Base-by-base conservation (phyloP, 345 rosid species). In the Orychophragmus violaceus region DNA sequence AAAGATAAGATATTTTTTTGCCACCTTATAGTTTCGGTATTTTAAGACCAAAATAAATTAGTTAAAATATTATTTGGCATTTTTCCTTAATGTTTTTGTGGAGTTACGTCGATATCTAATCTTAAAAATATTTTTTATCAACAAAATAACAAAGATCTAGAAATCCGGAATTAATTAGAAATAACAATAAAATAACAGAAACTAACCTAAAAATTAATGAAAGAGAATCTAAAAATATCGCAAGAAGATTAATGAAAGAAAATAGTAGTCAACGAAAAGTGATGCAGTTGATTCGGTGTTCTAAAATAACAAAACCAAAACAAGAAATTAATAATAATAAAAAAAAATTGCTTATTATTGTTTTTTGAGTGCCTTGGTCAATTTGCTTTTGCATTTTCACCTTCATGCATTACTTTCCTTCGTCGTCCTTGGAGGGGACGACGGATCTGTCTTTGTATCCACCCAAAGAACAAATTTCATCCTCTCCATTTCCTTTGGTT, bases 351-450 rank as follows among this genome's bases (percentile, higher is more conserved):
- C 33, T 52, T 39, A 51, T 17, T 42, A 51, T 59, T 66, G 59
- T 66, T 52, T 72, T 60, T 66, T 39, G 62, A 12, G 49, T 66
- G 21, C 14, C 50, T 9, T 44, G 18, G 4, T 28, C 60, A 49
- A 59, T 17, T 58, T 51, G 11, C 21, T 59, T 74, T 60, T 66
- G 12, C 77, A 36, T 74, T 52, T 60, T 66, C 62, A 51, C 13
- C 63, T 74, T 51, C 57, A 74, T 74, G 77, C 68, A 59, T 66
- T 66, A 62, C 16, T 46, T 28, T 67, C 72, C 68, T 60, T 74
- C 77, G 68, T 53, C 77, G 77, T 74, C 68, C 77, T 41, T 19
- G 77, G 73, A 74, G 73, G 77, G 73, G 77, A 67, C 73, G 77
- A 74, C 72, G 77, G 69, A 52, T 22, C 14, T 59, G 41, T 30